Evolutionary conservation across 2,329 filamentous ascomycete genomes (phyloP).

Genomic region (Penicillium sclerotigenum): DNA sequence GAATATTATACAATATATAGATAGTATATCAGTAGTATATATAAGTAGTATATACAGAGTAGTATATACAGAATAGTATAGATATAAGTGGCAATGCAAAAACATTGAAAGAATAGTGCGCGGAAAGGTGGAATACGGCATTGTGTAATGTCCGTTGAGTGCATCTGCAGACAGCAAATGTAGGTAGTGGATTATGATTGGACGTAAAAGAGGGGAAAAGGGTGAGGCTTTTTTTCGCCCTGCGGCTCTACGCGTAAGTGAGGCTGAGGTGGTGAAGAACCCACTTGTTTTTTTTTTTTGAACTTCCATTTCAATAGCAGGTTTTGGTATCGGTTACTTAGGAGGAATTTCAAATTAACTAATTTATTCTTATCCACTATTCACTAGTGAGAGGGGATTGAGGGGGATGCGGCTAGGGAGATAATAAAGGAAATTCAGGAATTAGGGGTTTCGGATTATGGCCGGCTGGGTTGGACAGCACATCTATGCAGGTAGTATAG

Average conservation of each 20-base stretch:
- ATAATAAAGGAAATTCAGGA: not conserved
- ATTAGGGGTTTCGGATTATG: slow-evolving; percentile 1
- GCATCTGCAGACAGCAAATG: not conserved
- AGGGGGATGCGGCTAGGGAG: not conserved
- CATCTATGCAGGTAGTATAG: slow-evolving; percentile 2
- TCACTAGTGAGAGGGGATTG: not conserved
- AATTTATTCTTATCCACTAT: not conserved
- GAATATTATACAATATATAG: too few species aligned
- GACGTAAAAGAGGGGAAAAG: not conserved
- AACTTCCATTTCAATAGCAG: not conserved
- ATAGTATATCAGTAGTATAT: too few species aligned
- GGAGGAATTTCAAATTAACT: slow-evolving; percentile 1
- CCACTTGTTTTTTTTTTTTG: not conserved
- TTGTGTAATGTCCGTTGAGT: not conserved
- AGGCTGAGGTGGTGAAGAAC: slow-evolving; percentile 13
- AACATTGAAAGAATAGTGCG: not conserved
- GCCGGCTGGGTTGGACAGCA: slow-evolving; percentile 1
- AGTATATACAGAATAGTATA: too few species aligned
- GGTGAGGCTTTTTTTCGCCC: slow-evolving; percentile 5
- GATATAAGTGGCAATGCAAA: too few species aligned
- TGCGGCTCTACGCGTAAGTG: slow-evolving; percentile 13
- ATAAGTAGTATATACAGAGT: too few species aligned
- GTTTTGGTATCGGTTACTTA: too few species aligned
- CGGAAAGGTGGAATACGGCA: not conserved
- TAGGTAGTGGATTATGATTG: not conserved